phyloP scores from a whole-genome alignment of 164 flowering plant genomes.

The Nymphaea colorata region DNA sequence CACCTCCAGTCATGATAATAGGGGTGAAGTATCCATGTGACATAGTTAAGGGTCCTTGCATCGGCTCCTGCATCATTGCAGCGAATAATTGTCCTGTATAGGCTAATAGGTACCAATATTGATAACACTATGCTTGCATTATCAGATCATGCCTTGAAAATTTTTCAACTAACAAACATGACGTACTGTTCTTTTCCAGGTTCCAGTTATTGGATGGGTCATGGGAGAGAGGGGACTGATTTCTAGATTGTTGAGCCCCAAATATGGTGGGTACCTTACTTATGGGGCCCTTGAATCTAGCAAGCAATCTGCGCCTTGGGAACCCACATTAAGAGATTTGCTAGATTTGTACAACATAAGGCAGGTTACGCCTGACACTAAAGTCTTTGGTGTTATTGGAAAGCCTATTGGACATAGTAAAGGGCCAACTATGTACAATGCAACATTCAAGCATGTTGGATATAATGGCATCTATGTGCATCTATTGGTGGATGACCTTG shows the following conservation, averaged over 20 bases:
- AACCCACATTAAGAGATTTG: slow-evolving; percentile 76
- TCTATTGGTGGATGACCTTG: slow-evolving; percentile 71
- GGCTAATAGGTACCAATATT: too few species aligned
- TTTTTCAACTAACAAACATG: too few species aligned
- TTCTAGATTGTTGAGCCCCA: slow-evolving; percentile 75
- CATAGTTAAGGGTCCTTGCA: too few species aligned
- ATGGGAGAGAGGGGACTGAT: slow-evolving; percentile 92
- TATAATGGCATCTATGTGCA: slow-evolving; percentile 77
- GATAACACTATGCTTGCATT: too few species aligned
- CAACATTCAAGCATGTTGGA: slow-evolving; percentile 61
- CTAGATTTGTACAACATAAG: slow-evolving; percentile 60
- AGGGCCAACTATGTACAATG: slow-evolving; percentile 61
- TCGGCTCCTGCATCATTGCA: too few species aligned
- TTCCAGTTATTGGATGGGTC: slow-evolving; percentile 75
- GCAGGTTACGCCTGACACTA: slow-evolving; percentile 58
- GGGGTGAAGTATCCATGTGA: too few species aligned
- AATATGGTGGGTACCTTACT: slow-evolving; percentile 92
- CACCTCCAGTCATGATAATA: too few species aligned
- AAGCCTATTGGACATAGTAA: slow-evolving; percentile 95
- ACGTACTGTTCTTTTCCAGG: slow-evolving; percentile 27
- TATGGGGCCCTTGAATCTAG: slow-evolving; percentile 75
- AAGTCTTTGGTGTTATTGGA: slow-evolving; percentile 85
- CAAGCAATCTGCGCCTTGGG: slow-evolving; percentile 87
- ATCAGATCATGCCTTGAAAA: too few species aligned
- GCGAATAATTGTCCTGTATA: too few species aligned